Conservation (phyloP, 345 rosid genomes). For the Trapa bicornis region DNA sequence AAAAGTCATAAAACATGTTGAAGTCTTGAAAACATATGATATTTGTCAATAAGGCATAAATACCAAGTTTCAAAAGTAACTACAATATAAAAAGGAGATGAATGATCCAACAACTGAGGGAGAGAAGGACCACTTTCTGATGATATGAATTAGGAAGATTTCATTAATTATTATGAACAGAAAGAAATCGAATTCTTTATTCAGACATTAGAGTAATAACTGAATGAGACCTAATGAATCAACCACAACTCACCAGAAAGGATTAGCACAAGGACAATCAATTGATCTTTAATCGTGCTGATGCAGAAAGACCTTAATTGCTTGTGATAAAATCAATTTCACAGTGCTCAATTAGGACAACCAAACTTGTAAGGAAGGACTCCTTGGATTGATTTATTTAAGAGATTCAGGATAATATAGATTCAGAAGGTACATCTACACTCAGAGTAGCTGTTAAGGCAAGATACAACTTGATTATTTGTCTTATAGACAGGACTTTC, state of each 20-base stretch:
- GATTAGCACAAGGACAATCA: background rate
- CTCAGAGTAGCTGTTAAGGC: background rate
- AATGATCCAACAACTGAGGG: background rate
- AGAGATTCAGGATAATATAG: background rate
- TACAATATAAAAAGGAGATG: background rate
- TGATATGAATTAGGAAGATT: background rate
- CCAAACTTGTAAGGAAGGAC: background rate
- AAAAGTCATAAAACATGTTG: background rate
- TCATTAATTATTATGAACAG: background rate
- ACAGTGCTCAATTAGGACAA: background rate
- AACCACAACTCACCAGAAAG: background rate
- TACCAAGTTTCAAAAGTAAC: background rate
- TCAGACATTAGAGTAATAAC: background rate
- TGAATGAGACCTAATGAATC: background rate
- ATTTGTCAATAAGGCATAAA: no score
- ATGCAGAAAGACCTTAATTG: no score
- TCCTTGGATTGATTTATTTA: background rate
- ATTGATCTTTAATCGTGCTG: no score
- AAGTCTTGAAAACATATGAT: background rate
- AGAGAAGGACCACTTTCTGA: background rate
- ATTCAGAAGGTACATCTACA: background rate
- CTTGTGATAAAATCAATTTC: background rate
- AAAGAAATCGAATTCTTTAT: background rate
- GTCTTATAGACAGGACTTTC: background rate
- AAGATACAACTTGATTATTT: background rate